These are phyloP conservation scores for Lentinula novae-zelandiae DNA, from an alignment of 1,284 basidiomycete species.

Conservation along the genomic window DNA sequence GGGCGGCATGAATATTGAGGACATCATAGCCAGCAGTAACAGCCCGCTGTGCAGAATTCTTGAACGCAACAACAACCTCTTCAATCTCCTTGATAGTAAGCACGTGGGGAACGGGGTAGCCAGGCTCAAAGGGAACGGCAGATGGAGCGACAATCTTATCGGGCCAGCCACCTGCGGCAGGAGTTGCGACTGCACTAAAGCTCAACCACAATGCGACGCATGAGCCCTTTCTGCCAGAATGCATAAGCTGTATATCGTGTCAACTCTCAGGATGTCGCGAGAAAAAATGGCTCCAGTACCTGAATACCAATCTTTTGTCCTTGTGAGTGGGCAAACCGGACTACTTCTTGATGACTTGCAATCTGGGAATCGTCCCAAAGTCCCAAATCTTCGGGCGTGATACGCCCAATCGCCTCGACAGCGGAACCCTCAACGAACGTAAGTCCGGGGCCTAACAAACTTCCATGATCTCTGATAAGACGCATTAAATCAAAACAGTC, in stretches of 20 bases:
- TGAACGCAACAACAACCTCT: conserved; percentile 57
- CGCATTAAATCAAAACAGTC: conserved; percentile 38
- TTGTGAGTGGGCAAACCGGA: conserved; percentile 75
- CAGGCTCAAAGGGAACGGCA: conserved; percentile 46
- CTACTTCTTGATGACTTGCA: conserved; percentile 61
- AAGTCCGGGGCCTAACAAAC: conserved; percentile 38
- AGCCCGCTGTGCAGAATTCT: conserved; percentile 49
- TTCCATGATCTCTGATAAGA: conserved; percentile 25
- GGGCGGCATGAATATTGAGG: conserved; percentile 65
- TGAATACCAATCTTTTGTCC: conserved; percentile 74
- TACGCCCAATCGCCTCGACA: conserved; percentile 57
- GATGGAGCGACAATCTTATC: conserved; percentile 59
- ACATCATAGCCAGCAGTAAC: conserved; percentile 60
- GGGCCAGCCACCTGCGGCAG: conserved; percentile 67
- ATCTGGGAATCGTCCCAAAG: conserved; percentile 80
- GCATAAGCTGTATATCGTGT: conserved; percentile 39
- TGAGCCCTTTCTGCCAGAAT: conserved; percentile 66
- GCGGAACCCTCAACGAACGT: conserved; percentile 61
- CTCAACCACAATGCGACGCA: conserved; percentile 57
- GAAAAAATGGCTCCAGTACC: conserved; percentile 46
- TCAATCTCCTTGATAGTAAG: conserved; percentile 49
- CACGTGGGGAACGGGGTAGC: conserved; percentile 52
- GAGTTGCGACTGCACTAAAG: conserved; percentile 30
- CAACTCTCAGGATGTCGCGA: conserved; percentile 55
- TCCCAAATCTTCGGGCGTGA: conserved; percentile 50